Percentiles rank a stretch among this genome's conserved stretches.
Evolutionary conservation across 495 filamentous ascomycete genomes (phyloP).

Genomic region (Durotheca rogersii): DNA sequence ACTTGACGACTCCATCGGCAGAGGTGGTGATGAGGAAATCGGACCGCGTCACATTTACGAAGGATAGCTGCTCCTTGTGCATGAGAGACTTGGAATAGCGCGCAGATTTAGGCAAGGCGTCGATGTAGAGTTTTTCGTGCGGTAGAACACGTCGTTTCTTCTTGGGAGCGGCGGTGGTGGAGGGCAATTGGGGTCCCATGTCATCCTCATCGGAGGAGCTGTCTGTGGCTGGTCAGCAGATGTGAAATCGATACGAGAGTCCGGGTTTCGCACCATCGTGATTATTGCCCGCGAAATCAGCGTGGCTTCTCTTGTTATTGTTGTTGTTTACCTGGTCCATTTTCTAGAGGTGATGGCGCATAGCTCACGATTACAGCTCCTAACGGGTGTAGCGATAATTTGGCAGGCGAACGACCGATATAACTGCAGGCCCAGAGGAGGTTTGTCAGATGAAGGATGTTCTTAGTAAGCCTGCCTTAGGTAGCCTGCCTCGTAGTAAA

Average conservation of each 20-base stretch:
- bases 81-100: slow-evolving; percentile 97
- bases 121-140: slow-evolving; percentile 91
- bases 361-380: background rate
- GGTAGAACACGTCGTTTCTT: slow-evolving; percentile 90
- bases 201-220: slow-evolving; percentile 83
- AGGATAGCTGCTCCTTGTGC: slow-evolving; percentile 93
- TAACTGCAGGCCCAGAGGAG: no score
- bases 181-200: slow-evolving; percentile 85
- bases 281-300: slow-evolving; percentile 21
- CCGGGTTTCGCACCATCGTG: slow-evolving; percentile 5
- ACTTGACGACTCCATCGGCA: slow-evolving; percentile 91
- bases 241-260: background rate
- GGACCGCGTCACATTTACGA: slow-evolving; percentile 84
- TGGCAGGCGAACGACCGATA: no score
- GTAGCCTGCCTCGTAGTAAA: no score
- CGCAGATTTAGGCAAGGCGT: slow-evolving; percentile 76
- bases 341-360: background rate
- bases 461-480: no score
- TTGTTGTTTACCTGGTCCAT: slow-evolving; percentile 23
- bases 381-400: background rate
- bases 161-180: slow-evolving; percentile 65
- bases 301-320: slow-evolving; percentile 29
- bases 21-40: slow-evolving; percentile 95
- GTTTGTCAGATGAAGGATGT: no score
- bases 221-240: slow-evolving; percentile 40